Evolutionary conservation across 768 basidiomycete genomes (phyloP), one percentile per base, ranked within the genome.

Genomic region (Boletellus emodensis): DNA sequence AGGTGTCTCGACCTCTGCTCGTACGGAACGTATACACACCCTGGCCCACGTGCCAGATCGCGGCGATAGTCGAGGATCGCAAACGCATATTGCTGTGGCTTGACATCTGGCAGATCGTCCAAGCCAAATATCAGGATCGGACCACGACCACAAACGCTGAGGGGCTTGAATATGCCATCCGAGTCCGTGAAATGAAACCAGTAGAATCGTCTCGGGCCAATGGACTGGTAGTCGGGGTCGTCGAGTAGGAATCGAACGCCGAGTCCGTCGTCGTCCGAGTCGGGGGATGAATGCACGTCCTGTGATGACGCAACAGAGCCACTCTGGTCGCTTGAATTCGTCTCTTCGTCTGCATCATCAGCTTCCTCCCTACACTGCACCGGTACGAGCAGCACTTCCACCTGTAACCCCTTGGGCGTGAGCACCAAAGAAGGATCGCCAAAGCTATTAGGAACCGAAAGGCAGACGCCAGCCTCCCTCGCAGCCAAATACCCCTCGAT

Each of bases 401-500:
- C 28, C n/a, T 53, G 28, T 24, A 53, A 37, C 15, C 49, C 52
- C 11, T 52, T 52, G 44, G 40, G 43, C 15, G 44, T 52, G 42
- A 45, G 38, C 39, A 37, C 33, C 28, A 53, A 13, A 20, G 34
- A 46, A n/a, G 52, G 44, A 52, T 52, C 52, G 10, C 52, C 50
- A 12, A 33, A 53, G 8, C 1, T 3, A 9, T 46, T 42, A 44
- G 51, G 50, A 53, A 42, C 44, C 3, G 40, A 42, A 10, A 40
- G 20, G 3, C 4, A 45, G 17, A 14, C 13, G 0, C 33, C 40
- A 0, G 53, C 53, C 20, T n/a, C 40, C 22, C 35, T 53, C 8
- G 44, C 51, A 18, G 35, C 53, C 35, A 53, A n/a, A 43, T 54
- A 46, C 2, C 50, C 53, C 39, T 52, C 44, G 11, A 54, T 53